Percentiles rank a stretch among this genome's conserved stretches.
phyloP scores from a whole-genome alignment of 257 asterid genomes.

The Ballota nigra region DNA sequence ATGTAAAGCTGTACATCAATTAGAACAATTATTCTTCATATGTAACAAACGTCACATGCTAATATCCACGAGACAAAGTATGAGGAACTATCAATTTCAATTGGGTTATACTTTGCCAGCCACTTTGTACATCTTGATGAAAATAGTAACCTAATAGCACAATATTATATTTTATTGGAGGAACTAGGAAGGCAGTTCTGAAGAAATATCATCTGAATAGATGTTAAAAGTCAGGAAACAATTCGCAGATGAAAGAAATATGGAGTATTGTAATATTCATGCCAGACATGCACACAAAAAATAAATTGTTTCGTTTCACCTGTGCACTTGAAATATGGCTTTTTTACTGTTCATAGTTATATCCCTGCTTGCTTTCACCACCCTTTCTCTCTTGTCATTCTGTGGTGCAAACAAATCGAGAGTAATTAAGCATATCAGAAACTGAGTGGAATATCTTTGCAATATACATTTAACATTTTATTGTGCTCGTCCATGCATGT shows the following conservation, averaged over 20 bases:
- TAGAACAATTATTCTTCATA: background rate
- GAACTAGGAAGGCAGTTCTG: background rate
- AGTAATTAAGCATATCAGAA: background rate
- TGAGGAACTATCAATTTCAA: background rate
- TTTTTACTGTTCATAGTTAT: conserved; percentile 90
- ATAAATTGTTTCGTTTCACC: conserved; percentile 40
- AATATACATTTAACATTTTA: background rate
- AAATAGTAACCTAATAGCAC: background rate
- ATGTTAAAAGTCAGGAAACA: background rate
- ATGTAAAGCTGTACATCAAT: background rate
- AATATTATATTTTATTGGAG: background rate
- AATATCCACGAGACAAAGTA: background rate
- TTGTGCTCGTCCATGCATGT: background rate
- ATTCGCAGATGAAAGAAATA: background rate
- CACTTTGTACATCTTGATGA: background rate
- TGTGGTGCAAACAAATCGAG: conserved; percentile 28
- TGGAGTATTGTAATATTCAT: background rate
- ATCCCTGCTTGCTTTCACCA: conserved; percentile 96
- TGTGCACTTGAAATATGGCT: conserved; percentile 95
- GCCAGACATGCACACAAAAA: background rate
- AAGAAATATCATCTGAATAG: background rate
- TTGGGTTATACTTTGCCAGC: background rate
- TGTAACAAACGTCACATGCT: background rate
- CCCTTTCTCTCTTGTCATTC: conserved; percentile 92
- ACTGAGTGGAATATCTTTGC: background rate